Base-by-base conservation (phyloP, 192 early-diverging fungal species). In the Obelidium mucronatum region DNA sequence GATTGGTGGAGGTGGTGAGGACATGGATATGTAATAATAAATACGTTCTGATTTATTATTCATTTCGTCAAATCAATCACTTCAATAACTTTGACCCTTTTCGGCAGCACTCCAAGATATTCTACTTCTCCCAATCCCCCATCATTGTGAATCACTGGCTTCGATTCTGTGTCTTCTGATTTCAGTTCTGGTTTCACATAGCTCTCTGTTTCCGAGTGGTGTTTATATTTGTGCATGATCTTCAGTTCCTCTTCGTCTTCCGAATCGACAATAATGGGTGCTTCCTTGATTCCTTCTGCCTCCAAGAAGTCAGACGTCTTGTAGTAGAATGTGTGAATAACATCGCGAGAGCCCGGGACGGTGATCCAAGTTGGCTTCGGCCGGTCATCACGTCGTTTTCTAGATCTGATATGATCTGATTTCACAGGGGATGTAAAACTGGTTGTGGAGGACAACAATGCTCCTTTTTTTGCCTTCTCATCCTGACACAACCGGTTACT, bases 391-490 rank as follows among this genome's bases (percentile, higher is more conserved):
- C 26, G 11, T 26, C 8, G 6, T 58, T 58, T 31, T 8, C 22
- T 0, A n/a, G n/a, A n/a, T n/a, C n/a, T n/a, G n/a, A n/a, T n/a
- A n/a, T n/a, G n/a, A n/a, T n/a, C n/a, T n/a, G n/a, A n/a, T n/a
- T n/a, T n/a, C n/a, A n/a, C n/a, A n/a, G n/a, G n/a, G n/a, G n/a
- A n/a, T 22, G 5, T 8, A 58, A 31, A 58, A 17, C 22, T 51
- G 0, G 66, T 68, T 24, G 66, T 28, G 5, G 66, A 28, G 0
- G 66, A 68, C 15, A 68, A 8, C 4, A 68, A 68, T 19, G 51
- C 66, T 8, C 66, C 66, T 68, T 68, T 68, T 33, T 68, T 68
- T 51, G 66, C 19, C 28, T 52, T 42, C 51, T 68, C 66, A 39
- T 68, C 51, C 66, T 68, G n/a, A n/a, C n/a, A n/a, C n/a, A n/a